Evolutionary conservation across 305 asterid species (phyloP), one percentile per base, ranked within the genome.

Genomic region (Solanum aculeatissimum): DNA sequence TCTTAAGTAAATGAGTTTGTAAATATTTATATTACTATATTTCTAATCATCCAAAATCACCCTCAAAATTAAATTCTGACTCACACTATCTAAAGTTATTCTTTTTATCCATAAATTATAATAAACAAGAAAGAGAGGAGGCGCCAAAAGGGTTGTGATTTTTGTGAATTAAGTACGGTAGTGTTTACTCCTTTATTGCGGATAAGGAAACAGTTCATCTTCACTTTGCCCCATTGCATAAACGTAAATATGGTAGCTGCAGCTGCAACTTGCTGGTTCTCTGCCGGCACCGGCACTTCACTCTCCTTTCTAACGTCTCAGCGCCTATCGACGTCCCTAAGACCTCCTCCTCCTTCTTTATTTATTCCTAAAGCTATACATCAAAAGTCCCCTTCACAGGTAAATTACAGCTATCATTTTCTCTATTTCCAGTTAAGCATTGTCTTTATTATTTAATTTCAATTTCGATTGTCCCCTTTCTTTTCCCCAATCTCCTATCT

Each of bases 251-350:
- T 60, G 98, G 94, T 97, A 87, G 86, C 88, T 71, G 93, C 95
- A 57, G 98, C 92, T 88, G 92, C 95, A 14, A 86, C 90, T 45
- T 84, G 90, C 72, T 92, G 94, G 87, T 91, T 91, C 90, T 90
- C 92, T 85, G 45, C 92, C 71, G 88, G 89, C 65, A 58, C 92
- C 79, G 88, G 89, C 89, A 74, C 87, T 84, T 85, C 91, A 87
- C 75, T 85, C 57, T 72, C 66, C 83, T 87, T 88, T 38, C 60
- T 88, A 23, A 51, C 89, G 54, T 89, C 92, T 13, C 87, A 75
- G 84, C 91, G 91, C 69, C 86, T 90, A 62, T 83, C 89, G 77
- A 77, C 87, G 77, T 32, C 92, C 10, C 49, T 88, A 38, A 81
- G 85, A 55, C 84, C 84, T 32, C 79, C 71, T 84, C 54, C 86